phyloP scores from a whole-genome alignment of 257 asterid genomes.

The Linaria vulgaris region DNA sequence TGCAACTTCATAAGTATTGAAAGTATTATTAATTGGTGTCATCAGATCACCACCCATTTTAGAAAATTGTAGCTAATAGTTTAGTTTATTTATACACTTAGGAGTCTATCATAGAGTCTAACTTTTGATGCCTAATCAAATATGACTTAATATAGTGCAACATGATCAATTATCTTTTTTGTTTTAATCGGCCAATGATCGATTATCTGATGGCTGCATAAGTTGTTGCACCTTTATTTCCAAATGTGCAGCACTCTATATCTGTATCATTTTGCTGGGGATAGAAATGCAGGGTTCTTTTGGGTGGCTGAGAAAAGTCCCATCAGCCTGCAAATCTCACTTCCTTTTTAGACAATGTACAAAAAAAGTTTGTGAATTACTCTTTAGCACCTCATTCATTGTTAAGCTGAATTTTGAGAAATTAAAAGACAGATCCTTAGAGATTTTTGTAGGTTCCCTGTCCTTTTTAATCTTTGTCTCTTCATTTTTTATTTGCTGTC shows the following conservation, averaged over 20 bases:
- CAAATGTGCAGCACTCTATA: background rate
- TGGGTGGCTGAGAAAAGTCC: conserved; percentile 1
- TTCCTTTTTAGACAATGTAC: conserved; percentile 3
- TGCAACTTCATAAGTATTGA: conserved; percentile 5
- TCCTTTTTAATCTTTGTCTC: background rate
- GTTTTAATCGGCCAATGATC: no score
- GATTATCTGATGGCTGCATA: background rate
- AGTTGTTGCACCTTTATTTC: background rate
- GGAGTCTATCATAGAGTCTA: background rate
- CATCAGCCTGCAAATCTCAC: background rate
- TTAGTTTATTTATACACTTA: background rate
- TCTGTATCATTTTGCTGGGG: conserved; percentile 7
- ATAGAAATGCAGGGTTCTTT: conserved; percentile 6
- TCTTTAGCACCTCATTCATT: conserved; percentile 14
- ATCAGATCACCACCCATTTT: background rate
- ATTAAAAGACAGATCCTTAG: background rate
- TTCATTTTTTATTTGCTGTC: conserved; percentile 16
- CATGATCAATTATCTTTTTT: no score
- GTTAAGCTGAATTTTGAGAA: conserved; percentile 1
- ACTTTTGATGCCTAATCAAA: background rate
- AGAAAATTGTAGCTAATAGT: background rate
- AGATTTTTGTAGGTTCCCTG: background rate
- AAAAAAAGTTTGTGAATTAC: background rate
- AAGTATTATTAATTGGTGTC: background rate
- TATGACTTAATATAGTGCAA: background rate